These are phyloP conservation scores for Lactifluus hygrophoroides DNA, from an alignment of 768 basidiomycete genomes.

Conservation along the genomic window DNA sequence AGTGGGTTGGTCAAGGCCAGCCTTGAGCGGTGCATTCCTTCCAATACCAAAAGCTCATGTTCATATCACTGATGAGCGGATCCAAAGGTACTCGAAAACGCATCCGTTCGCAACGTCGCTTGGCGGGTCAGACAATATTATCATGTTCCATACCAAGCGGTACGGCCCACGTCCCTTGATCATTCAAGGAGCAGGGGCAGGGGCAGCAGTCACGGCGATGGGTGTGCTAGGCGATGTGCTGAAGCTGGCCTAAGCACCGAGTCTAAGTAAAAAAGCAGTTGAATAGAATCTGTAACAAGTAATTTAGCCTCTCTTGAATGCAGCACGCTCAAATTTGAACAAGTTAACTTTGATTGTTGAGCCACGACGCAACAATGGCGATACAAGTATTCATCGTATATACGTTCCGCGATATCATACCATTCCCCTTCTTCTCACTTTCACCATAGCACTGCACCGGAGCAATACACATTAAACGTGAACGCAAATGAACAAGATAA, in stretches of 20 bases:
- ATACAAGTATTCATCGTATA: slow-evolving; percentile 16
- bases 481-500: slow-evolving; percentile 15
- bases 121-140: slow-evolving; percentile 94
- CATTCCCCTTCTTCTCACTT: neutral
- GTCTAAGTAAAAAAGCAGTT: neutral
- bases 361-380: neutral
- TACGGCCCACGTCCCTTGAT: slow-evolving; percentile 86
- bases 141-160: slow-evolving; percentile 93
- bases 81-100: slow-evolving; percentile 65
- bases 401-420: slow-evolving; percentile 1
- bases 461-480: slow-evolving; percentile 12
- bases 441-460: slow-evolving; percentile 13
- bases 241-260: slow-evolving; percentile 32
- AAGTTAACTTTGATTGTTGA: neutral
- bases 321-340: neutral
- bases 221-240: slow-evolving; percentile 88
- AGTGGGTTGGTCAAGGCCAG: slow-evolving; percentile 61
- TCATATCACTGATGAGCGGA: neutral
- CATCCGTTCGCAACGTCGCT: slow-evolving; percentile 96
- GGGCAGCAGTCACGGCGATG: slow-evolving; percentile 98
- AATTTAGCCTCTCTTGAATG: neutral
- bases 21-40: slow-evolving; percentile 66
- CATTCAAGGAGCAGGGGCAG: slow-evolving; percentile 93
- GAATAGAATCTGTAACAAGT: no score
- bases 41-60: no score